These are phyloP conservation scores for Cyclostephanos invisitatus DNA, from an alignment of 108 stramenopile genomes.

Conservation along the genomic window DNA sequence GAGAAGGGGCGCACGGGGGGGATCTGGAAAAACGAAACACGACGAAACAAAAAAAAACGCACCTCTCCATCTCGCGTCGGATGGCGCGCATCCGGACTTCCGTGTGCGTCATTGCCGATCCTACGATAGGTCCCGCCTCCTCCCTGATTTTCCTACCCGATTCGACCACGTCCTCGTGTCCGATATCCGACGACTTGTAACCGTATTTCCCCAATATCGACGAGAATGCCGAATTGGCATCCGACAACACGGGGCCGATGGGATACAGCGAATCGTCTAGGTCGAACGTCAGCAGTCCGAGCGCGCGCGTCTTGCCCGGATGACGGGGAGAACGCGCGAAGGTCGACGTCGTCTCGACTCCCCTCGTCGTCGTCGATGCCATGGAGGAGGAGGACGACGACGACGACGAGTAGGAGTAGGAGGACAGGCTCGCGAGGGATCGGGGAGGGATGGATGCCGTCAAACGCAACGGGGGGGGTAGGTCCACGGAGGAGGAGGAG, in stretches of 20 bases:
- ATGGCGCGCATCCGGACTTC: conserved; percentile 79
- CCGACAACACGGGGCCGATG: conserved; percentile 52
- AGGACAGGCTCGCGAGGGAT: neutral
- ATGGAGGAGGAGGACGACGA: neutral
- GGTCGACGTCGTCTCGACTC: neutral
- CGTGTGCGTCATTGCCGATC: conserved; percentile 76
- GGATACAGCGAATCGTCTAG: conserved; percentile 80
- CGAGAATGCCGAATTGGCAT: conserved; percentile 55
- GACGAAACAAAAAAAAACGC: neutral
- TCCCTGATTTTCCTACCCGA: conserved; percentile 74
- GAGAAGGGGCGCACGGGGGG: no score
- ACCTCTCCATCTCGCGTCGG: conserved; percentile 75
- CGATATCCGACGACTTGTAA: conserved; percentile 18
- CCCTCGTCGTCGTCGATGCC: neutral
- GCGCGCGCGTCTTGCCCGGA: neutral
- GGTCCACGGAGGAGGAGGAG: neutral
- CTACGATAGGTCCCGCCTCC: conserved; percentile 59
- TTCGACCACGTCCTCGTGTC: conserved; percentile 71
- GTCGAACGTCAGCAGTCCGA: conserved; percentile 76
- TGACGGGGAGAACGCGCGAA: neutral
- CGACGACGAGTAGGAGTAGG: no score
- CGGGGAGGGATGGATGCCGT: neutral
- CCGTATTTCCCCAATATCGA: neutral
- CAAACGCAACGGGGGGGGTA: neutral
- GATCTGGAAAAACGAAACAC: no score